A percentile compares a stretch with the other conserved stretches of the same genome.
phyloP scores from a whole-genome alignment of 2,329 filamentous ascomycete genomes.

The Monosporascus sp. region DNA sequence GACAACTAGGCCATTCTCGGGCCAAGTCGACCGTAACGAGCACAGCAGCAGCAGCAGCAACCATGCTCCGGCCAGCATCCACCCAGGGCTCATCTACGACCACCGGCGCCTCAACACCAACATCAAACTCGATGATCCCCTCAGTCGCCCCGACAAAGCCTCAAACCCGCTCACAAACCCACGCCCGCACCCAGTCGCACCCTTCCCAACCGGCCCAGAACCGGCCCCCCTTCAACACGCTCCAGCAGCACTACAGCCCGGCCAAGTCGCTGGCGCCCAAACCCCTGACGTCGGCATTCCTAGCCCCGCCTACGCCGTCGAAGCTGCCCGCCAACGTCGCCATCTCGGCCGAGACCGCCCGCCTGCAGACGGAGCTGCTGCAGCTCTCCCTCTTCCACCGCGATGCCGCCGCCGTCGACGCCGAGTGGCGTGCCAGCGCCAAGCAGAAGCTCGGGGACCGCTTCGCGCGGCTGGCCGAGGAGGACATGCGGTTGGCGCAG shows the following conservation, averaged over 20 bases:
- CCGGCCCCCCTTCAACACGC: constrained; percentile 54
- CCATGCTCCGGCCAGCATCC: constrained; percentile 32
- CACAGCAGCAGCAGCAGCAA: constrained; percentile 30
- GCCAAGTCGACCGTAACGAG: constrained; percentile 37
- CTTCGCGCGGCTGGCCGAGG: constrained; percentile 35
- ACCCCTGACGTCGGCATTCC: constrained; percentile 51
- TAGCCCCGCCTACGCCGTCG: constrained; percentile 56
- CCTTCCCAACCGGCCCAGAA: constrained; percentile 20
- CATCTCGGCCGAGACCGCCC: constrained; percentile 51
- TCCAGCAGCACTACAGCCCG: constrained; percentile 64
- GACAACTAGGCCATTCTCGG: constrained; percentile 27
- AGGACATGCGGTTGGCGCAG: constrained; percentile 28
- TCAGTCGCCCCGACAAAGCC: constrained; percentile 1
- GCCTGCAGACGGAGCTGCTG: constrained; percentile 59
- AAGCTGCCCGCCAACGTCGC: constrained; percentile 57
- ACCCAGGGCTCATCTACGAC: constrained; percentile 18
- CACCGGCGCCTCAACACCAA: constrained; percentile 18
- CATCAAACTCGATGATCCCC: constrained; percentile 5
- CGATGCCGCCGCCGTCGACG: constrained; percentile 38
- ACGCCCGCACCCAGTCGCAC: constrained; percentile 22
- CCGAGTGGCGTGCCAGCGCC: constrained; percentile 54
- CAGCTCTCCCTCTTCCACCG: constrained; percentile 61
- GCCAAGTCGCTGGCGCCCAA: constrained; percentile 57
- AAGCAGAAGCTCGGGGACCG: constrained; percentile 39
- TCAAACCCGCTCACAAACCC: constrained; percentile 15